Base-by-base conservation (phyloP, 805 yeast genomes). In the Starmerella bombi region DNA sequence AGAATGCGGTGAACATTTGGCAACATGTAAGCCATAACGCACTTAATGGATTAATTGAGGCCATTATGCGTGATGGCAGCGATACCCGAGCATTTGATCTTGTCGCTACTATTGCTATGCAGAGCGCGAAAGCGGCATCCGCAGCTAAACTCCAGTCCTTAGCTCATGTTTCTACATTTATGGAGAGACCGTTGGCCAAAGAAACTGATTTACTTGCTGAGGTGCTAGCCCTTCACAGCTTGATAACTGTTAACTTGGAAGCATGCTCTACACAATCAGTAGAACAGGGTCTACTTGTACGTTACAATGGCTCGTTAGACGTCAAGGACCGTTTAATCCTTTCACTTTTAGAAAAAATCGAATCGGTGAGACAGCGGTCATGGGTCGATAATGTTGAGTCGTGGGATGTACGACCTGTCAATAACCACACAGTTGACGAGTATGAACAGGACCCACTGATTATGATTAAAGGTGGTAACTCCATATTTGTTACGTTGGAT, bases 301-400 rank as follows among this genome's bases (percentile, higher is more conserved):
- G 71, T 34, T 84, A 80, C 54, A 57, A 60, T n/a, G 95, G 94
- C 3, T 66, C 86, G 0, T 60, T 65, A 2, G 56, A 70, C 14
- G 61, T 74, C 1, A 72, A 71, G 28, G 96, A 88, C 54, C 54
- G 72, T 39, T 43, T 85, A 2, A 53, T 88, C 21, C 70, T 80
- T 40, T 56, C 61, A 3, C 59, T 81, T 1, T 54, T 88, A 34
- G 64, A 66, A 40, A 55, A 57, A 10, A 63, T 84, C 27, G 97
- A 88, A 57, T 52, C 71, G 4, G 29, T 38, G 1, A 25, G 66
- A 5, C 60, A 68, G 12, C 50, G 58, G 4, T 72, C 84, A 6
- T 84, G 94, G 93, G 64, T 79, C n/a, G 66, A 66, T 38, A 56
- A 64, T 28, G 74, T 80, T 4, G 60, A 66, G 25, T 63, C 69